phyloP scores from a whole-genome alignment of 2,329 filamentous ascomycete genomes.

The Neophaeococcomyces aloes region DNA sequence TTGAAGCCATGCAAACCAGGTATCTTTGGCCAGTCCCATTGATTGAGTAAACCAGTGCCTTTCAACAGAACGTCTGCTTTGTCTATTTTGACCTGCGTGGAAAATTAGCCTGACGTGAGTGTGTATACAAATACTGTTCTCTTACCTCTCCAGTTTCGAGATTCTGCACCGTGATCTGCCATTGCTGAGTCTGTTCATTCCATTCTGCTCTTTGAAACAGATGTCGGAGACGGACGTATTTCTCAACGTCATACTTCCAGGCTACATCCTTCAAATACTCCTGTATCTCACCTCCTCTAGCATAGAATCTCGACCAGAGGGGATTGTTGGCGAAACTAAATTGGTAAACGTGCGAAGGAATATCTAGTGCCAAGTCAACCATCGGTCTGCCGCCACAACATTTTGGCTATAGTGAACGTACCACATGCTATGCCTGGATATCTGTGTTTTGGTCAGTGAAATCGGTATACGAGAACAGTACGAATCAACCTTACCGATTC shows the following conservation, averaged over 20 bases:
- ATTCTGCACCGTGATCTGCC: slow-evolving; percentile 8
- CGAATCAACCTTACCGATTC: slow-evolving; percentile 26
- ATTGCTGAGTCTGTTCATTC: slow-evolving; percentile 15
- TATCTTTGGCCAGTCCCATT: slow-evolving; percentile 34
- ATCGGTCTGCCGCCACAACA: too few relatives aligned
- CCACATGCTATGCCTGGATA: slow-evolving; percentile 32
- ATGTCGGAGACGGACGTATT: slow-evolving; percentile 22
- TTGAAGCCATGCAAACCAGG: slow-evolving; percentile 23
- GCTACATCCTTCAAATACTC: slow-evolving; percentile 13
- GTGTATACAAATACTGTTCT: slow-evolving; percentile 43
- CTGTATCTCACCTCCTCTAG: slow-evolving; percentile 12
- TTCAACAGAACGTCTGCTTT: slow-evolving; percentile 46
- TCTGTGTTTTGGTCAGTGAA: too few relatives aligned
- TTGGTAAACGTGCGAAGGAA: slow-evolving; percentile 40
- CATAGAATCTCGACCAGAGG: slow-evolving; percentile 22
- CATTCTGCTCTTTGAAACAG: slow-evolving; percentile 17
- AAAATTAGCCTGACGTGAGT: slow-evolving; percentile 23
- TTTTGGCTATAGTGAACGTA: too few relatives aligned
- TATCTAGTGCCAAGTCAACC: slow-evolving; percentile 24
- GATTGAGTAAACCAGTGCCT: slow-evolving; percentile 49
- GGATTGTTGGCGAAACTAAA: slow-evolving; percentile 39
- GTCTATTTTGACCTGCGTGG: slow-evolving; percentile 19
- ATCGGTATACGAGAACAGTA: slow-evolving; percentile 14
- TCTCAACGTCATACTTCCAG: slow-evolving; percentile 16
- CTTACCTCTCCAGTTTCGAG: slow-evolving; percentile 9